phyloP scores from a whole-genome alignment of 345 rosid species.

The Gossypium anomalum region DNA sequence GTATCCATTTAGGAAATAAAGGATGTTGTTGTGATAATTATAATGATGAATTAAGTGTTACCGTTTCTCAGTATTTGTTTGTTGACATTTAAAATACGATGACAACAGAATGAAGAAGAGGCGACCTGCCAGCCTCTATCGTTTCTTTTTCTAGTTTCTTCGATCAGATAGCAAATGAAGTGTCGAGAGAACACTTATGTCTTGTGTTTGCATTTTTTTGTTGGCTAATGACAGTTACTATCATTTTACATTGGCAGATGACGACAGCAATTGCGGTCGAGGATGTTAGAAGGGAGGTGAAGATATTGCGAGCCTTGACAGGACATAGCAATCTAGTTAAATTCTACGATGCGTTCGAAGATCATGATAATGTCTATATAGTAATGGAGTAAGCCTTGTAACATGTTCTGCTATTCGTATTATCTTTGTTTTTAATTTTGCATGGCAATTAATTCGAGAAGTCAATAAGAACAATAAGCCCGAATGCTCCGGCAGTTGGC shows the following conservation, averaged over 20 bases:
- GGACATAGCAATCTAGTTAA: slow-evolving; percentile 80
- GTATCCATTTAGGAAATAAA: neutral
- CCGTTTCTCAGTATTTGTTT: neutral
- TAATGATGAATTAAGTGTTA: neutral
- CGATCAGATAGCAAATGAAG: neutral
- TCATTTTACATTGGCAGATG: slow-evolving; percentile 53
- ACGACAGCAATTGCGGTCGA: slow-evolving; percentile 91
- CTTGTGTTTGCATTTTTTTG: neutral
- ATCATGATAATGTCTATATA: slow-evolving; percentile 71
- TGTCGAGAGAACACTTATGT: neutral
- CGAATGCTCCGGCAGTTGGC: neutral
- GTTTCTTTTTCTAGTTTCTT: neutral
- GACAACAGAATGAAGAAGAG: neutral
- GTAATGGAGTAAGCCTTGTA: slow-evolving; percentile 83
- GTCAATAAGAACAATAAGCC: neutral
- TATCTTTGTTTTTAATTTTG: slow-evolving; percentile 12
- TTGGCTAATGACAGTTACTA: slow-evolving; percentile 5
- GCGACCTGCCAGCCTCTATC: neutral
- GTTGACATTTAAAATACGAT: neutral
- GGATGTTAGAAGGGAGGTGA: slow-evolving; percentile 98
- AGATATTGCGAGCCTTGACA: slow-evolving; percentile 73
- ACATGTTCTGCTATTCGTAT: neutral
- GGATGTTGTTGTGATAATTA: neutral
- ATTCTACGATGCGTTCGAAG: slow-evolving; percentile 92
- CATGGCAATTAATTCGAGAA: neutral